phyloP scores from a whole-genome alignment of 2,329 filamentous ascomycete genomes.

The Beauveria varroae region DNA sequence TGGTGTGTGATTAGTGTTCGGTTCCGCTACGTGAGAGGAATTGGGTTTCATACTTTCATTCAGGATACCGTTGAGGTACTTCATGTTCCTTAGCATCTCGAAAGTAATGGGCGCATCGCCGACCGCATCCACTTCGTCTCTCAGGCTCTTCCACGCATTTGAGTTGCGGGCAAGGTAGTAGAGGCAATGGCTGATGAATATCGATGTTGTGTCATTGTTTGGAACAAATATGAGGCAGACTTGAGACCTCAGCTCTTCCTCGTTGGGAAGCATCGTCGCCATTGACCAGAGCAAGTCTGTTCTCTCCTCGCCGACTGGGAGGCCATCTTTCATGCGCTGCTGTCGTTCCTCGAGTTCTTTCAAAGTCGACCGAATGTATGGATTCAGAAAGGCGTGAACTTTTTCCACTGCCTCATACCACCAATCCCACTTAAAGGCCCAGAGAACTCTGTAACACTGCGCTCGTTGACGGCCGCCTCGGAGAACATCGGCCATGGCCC shows the following conservation, averaged over 20 bases:
- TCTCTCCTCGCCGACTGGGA: constrained; percentile 12
- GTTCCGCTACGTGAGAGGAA: no score
- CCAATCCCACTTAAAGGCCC: constrained; percentile 17
- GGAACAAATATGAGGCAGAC: constrained; percentile 15
- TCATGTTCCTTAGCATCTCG: constrained; percentile 14
- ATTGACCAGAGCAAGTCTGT: constrained; percentile 15
- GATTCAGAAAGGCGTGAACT: constrained; percentile 14
- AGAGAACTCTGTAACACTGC: constrained; percentile 14
- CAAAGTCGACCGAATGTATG: constrained; percentile 13
- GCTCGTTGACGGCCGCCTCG: constrained; percentile 13
- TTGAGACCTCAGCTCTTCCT: constrained; percentile 11
- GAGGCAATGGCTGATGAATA: constrained; percentile 15
- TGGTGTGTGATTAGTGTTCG: background rate
- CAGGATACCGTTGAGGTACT: constrained; percentile 18
- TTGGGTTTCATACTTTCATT: constrained; percentile 14
- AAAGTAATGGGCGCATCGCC: constrained; percentile 14
- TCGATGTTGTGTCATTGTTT: constrained; percentile 15
- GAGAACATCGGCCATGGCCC: constrained; percentile 15
- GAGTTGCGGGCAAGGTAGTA: constrained; percentile 13
- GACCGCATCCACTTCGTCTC: constrained; percentile 6
- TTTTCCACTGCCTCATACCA: constrained; percentile 14
- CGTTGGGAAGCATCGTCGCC: constrained; percentile 12
- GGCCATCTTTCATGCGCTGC: constrained; percentile 13
- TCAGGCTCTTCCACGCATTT: constrained; percentile 14
- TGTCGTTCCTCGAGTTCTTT: constrained; percentile 14